A percentile compares a stretch with the other conserved stretches of the same genome.
phyloP scores from a whole-genome alignment of 129 eudicot species.

The Rutidosis leptorrhynchoides region DNA sequence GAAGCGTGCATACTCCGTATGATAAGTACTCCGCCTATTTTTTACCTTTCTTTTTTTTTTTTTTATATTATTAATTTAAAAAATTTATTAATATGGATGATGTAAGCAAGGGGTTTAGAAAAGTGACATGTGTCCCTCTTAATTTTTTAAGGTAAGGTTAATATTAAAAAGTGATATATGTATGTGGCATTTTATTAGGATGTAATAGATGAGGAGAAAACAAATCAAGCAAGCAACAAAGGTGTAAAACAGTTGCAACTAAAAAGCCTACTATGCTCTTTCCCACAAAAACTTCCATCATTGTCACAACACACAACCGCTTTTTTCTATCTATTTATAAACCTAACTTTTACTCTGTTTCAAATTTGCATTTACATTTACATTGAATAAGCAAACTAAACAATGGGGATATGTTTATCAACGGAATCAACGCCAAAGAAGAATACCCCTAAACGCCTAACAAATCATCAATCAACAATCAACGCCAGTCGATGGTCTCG shows the following conservation, averaged over 20 bases:
- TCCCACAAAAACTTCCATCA: slow-evolving; percentile 21
- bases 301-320: slow-evolving; percentile 23
- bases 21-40: too few relatives aligned
- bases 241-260: slow-evolving; percentile 27
- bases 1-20: too few relatives aligned
- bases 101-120: too few relatives aligned
- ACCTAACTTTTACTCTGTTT: neutral
- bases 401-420: slow-evolving; percentile 67
- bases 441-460: slow-evolving; percentile 40
- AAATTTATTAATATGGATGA: too few relatives aligned
- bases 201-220: too few relatives aligned
- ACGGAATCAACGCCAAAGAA: slow-evolving; percentile 33
- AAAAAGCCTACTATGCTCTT: slow-evolving; percentile 26
- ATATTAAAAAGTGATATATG: too few relatives aligned
- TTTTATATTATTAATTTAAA: too few relatives aligned
- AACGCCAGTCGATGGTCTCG: slow-evolving; percentile 56
- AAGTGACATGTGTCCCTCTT: too few relatives aligned
- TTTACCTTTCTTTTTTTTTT: too few relatives aligned
- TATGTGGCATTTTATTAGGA: too few relatives aligned
- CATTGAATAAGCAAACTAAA: neutral
- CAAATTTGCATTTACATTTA: too few relatives aligned
- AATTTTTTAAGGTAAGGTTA: too few relatives aligned
- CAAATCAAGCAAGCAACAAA: neutral
- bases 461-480: slow-evolving; percentile 21
- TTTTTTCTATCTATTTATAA: slow-evolving; percentile 18